Evolutionary conservation across 2,329 filamentous ascomycete species (phyloP).

Genomic region (Cytospora schulzeri): DNA sequence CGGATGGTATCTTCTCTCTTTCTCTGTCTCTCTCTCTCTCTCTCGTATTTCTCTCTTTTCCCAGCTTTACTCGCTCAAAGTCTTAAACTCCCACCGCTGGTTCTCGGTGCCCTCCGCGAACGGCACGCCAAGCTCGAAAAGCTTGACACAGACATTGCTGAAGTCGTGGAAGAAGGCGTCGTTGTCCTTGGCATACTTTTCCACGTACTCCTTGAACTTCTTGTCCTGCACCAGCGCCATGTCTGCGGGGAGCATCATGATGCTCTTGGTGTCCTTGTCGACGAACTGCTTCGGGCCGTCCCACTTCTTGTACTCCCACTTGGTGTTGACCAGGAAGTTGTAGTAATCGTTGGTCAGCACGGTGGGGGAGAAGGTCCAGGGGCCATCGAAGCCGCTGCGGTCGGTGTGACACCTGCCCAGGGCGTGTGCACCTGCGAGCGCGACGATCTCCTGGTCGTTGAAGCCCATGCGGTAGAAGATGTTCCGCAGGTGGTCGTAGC

Average conservation of each 20-base stretch:
- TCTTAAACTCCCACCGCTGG: conserved; percentile 66
- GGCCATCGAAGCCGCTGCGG: conserved; percentile 84
- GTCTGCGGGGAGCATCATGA: conserved; percentile 98
- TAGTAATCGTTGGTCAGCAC: conserved; percentile 95
- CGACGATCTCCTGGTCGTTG: conserved; percentile 95
- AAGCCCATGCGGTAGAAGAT: conserved; percentile 99
- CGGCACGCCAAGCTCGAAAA: conserved; percentile 94
- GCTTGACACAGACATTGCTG: conserved; percentile 71
- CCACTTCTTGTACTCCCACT: conserved; percentile 93
- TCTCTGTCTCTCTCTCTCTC: not conserved
- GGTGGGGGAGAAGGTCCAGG: conserved; percentile 91
- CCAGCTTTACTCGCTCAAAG: conserved; percentile 37
- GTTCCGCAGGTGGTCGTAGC: conserved; percentile 77
- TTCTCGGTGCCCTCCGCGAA: conserved; percentile 68
- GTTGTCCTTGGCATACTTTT: conserved; percentile 90
- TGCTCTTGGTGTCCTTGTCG: conserved; percentile 80
- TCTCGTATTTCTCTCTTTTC: not conserved
- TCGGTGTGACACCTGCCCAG: conserved; percentile 88
- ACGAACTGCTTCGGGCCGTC: conserved; percentile 85
- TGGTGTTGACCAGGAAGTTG: conserved; percentile 83
- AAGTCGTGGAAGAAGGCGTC: conserved; percentile 95
- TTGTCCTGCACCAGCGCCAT: conserved; percentile 87
- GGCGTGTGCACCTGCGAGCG: conserved; percentile 81
- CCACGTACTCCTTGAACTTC: conserved; percentile 75
- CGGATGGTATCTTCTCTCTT: not conserved